These are phyloP conservation scores for Atkinsonella texensis DNA, from an alignment of 2,329 filamentous ascomycete genomes.

Conservation along the genomic window DNA sequence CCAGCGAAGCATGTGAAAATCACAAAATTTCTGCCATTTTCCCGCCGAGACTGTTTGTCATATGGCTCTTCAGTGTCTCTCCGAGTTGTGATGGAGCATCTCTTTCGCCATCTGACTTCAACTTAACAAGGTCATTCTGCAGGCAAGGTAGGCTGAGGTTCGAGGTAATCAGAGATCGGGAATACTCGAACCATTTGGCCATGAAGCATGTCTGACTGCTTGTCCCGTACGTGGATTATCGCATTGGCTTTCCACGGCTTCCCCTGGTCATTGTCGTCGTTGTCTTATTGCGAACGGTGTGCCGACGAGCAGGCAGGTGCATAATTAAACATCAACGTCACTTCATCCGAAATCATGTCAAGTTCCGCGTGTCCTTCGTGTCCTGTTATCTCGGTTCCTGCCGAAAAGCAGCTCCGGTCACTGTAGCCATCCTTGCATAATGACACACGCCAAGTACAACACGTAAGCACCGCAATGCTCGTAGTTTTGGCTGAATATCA, in stretches of 20 bases:
- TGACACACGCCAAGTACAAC: no score
- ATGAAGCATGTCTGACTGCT: not conserved
- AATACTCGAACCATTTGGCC: not conserved
- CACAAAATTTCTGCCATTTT: not conserved
- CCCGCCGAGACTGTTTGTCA: not conserved
- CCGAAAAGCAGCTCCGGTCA: not conserved
- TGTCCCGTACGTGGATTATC: no score
- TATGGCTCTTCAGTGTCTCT: not conserved
- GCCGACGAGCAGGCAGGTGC: no score
- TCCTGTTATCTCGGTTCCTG: not conserved
- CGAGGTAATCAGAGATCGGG: not conserved
- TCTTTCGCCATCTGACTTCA: not conserved
- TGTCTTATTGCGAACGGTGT: no score
- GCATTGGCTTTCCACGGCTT: no score
- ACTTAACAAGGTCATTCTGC: not conserved
- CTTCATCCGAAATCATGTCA: no score
- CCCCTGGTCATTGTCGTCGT: no score
- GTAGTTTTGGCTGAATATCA: no score
- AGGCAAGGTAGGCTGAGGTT: not conserved
- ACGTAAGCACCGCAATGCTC: no score
- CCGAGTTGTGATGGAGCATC: not conserved
- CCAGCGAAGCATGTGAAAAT: not conserved
- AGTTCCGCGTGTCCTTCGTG: not conserved
- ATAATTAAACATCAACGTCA: no score
- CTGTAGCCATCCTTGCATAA: no score